Evolutionary conservation across 2,329 filamentous ascomycete species (phyloP), one percentile per base, ranked within the genome.

Genomic region (Neoascochyta sp.): DNA sequence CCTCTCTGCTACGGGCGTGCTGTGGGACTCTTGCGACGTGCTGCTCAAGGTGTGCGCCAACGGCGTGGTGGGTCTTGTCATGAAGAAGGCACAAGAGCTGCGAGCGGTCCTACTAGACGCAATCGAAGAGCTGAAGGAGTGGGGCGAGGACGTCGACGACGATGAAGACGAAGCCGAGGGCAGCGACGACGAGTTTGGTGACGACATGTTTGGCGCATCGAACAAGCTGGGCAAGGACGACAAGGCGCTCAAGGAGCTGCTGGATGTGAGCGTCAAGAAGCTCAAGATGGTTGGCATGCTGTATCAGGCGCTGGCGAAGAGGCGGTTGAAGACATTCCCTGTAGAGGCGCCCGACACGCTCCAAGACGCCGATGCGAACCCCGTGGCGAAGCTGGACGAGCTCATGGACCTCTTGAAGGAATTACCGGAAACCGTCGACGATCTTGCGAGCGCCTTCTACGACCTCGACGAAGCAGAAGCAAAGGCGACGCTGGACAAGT

Each of bases 11-110:
- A 92, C 88, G 0, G 88, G 86, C 8, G 71, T 88, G 4, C 67
- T 94, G 2, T 95, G 89, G 89, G 77, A 84, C 32, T 76, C 80
- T 5, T 95, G 89, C 51, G 89, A 95, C 62, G 73, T 76, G 6
- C 57, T 94, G 10, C 66, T 78, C 3, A 69, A 70, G 7, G 64
- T 94, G 21, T 75, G 80, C 27, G 71, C 70, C 5, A 65, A 79
- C 14, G 88, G 87, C 0, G 74, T 93, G 4, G 76, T 75, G 0
- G 85, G 82, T 0, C 69, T 88, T 34, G 73, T 90, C 25, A 72
- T 83, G 0, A 70, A 74, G 45, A 88, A 83, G 54, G 82, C 82
- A 2, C 78, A 86, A 46, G 74, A 88, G 57, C 86, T 82, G 63
- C 70, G 79, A 22, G 85, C 85, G 33, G 76, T 83, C 3, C 67